Evolutionary conservation across 306 rosid species (phyloP).

Genomic region (Rubus parviflorus): DNA sequence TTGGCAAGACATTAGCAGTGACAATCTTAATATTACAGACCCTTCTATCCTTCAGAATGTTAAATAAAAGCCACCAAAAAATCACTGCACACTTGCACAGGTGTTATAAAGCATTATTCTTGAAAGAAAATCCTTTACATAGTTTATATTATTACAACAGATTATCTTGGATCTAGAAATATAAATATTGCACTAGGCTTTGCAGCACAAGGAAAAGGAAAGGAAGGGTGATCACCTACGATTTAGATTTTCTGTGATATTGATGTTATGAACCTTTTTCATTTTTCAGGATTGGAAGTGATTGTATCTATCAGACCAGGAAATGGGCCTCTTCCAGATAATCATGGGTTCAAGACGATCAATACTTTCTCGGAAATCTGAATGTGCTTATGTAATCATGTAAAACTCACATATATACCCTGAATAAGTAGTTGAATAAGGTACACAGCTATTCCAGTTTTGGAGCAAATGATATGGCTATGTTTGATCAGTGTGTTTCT

Average conservation of each 20-base stretch:
- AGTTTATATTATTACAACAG: too few relatives aligned
- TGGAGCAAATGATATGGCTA: neutral
- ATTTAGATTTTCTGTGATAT: neutral
- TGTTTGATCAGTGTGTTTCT: neutral
- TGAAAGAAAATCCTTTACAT: too few relatives aligned
- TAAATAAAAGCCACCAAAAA: neutral
- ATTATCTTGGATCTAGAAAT: neutral
- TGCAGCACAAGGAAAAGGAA: neutral
- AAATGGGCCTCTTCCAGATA: slow-evolving; percentile 81
- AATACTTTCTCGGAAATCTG: slow-evolving; percentile 65
- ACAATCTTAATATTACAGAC: neutral
- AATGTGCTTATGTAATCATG: slow-evolving; percentile 26
- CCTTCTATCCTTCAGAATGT: neutral
- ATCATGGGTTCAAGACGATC: slow-evolving; percentile 77
- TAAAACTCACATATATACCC: slow-evolving; percentile 16
- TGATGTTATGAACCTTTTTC: slow-evolving; percentile 4
- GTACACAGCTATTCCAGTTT: neutral
- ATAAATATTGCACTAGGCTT: neutral
- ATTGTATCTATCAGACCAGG: slow-evolving; percentile 81
- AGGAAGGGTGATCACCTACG: neutral
- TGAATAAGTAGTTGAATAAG: slow-evolving; percentile 4
- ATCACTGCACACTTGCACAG: neutral
- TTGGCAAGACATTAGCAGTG: neutral
- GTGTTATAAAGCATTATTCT: neutral
- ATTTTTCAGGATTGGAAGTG: slow-evolving; percentile 74